phyloP scores from a whole-genome alignment of 2,329 filamentous ascomycete species.

The Herpotrichia juniperi region DNA sequence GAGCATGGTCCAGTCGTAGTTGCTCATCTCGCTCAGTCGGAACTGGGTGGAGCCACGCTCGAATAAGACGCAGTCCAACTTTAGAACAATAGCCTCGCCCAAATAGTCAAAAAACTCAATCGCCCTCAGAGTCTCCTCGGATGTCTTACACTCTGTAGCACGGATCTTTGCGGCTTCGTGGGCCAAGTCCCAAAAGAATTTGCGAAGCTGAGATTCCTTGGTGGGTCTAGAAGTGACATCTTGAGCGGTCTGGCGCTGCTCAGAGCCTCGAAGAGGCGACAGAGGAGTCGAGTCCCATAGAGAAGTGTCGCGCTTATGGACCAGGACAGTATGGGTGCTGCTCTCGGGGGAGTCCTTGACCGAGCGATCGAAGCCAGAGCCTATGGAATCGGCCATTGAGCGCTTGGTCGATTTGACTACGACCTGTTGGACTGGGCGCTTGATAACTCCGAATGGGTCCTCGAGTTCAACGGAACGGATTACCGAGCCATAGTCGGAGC shows the following conservation, averaged over 20 bases:
- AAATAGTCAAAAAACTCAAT: too few species aligned
- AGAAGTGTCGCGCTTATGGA: not conserved
- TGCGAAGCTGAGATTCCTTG: not conserved
- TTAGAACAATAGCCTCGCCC: not conserved
- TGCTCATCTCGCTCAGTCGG: constrained; percentile 1
- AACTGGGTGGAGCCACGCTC: not conserved
- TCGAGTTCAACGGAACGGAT: too few species aligned
- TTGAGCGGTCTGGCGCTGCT: not conserved
- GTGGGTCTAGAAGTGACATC: not conserved
- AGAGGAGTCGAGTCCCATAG: too few species aligned
- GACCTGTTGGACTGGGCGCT: too few species aligned
- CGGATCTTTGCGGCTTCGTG: not conserved
- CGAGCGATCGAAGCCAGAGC: not conserved
- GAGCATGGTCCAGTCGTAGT: constrained; percentile 15
- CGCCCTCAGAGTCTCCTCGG: too few species aligned
- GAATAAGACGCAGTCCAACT: not conserved
- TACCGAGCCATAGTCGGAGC: too few species aligned
- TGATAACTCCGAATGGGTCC: too few species aligned
- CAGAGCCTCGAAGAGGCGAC: too few species aligned
- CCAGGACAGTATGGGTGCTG: not conserved
- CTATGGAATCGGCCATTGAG: too few species aligned
- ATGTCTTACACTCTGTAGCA: not conserved
- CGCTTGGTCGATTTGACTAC: too few species aligned
- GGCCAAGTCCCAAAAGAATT: not conserved
- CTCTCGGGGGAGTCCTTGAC: not conserved